Conservation (phyloP, 2,329 filamentous ascomycete species). For the Elsinoe batatas region DNA sequence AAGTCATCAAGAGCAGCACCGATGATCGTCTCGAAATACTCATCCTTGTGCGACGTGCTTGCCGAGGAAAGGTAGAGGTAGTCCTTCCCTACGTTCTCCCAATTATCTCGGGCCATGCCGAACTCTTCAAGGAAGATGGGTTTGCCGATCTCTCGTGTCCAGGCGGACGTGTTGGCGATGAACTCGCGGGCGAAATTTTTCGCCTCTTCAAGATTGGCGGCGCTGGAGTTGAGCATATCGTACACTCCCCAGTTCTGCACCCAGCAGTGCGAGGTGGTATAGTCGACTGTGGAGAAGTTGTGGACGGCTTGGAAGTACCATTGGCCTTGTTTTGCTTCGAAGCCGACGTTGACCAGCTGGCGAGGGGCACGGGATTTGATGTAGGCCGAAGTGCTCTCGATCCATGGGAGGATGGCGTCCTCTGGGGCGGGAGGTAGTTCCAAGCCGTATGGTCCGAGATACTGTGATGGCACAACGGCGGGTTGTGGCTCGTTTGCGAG, state of each 20-base stretch:
- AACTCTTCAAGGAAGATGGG: constrained; percentile 33
- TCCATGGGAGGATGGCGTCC: constrained; percentile 30
- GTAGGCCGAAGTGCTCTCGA: constrained; percentile 28
- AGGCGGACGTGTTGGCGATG: constrained; percentile 26
- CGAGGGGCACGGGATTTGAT: constrained; percentile 29
- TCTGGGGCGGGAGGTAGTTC: constrained; percentile 23
- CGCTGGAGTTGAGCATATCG: constrained; percentile 29
- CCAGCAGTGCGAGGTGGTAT: constrained; percentile 33
- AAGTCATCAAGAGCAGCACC: constrained; percentile 28
- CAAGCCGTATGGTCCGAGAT: constrained; percentile 24
- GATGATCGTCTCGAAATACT: constrained; percentile 31
- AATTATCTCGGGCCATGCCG: constrained; percentile 33
- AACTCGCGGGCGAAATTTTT: constrained; percentile 29
- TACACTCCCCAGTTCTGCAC: constrained; percentile 33
- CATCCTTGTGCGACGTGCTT: constrained; percentile 29
- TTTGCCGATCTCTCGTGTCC: constrained; percentile 30
- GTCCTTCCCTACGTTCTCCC: constrained; percentile 29
- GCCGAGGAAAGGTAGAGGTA: constrained; percentile 30
- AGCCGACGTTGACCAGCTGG: constrained; percentile 31
- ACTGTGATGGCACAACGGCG: constrained; percentile 20
- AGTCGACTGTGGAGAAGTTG: constrained; percentile 29
- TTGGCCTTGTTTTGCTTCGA: constrained; percentile 33
- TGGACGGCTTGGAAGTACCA: constrained; percentile 32
- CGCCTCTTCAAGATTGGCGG: constrained; percentile 25
- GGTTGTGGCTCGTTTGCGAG: constrained; percentile 33